These are phyloP conservation scores for Suillus brevipes DNA, from an alignment of 768 basidiomycete species.

Conservation along the genomic window DNA sequence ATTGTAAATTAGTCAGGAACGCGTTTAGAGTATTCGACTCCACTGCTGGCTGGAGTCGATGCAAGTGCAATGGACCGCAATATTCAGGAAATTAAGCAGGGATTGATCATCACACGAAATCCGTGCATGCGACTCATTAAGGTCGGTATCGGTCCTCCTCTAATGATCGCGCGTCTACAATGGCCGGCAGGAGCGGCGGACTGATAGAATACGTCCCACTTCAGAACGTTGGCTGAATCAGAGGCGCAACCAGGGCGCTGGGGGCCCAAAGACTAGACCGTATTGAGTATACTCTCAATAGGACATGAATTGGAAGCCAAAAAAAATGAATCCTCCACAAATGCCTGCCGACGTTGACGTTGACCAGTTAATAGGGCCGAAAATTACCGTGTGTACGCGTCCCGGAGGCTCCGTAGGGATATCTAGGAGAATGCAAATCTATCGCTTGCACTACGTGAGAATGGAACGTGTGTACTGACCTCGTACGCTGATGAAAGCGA, in stretches of 20 bases:
- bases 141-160: not conserved
- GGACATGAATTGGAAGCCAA: too few relatives aligned
- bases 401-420: constrained; percentile 31
- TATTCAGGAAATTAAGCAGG: not conserved
- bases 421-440: constrained; percentile 22
- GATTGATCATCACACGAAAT: not conserved
- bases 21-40: too few relatives aligned
- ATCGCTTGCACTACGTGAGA: not conserved
- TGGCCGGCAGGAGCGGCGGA: too few relatives aligned
- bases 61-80: not conserved
- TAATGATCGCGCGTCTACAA: too few relatives aligned
- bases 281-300: too few relatives aligned
- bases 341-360: not conserved
- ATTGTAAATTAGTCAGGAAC: too few relatives aligned
- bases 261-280: too few relatives aligned
- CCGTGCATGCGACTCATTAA: not conserved
- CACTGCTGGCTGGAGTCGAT: not conserved
- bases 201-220: too few relatives aligned
- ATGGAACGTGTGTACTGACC: constrained; percentile 39
- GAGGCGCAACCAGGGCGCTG: too few relatives aligned
- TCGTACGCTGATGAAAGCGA: constrained; percentile 64
- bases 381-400: constrained; percentile 24
- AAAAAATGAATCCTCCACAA: not conserved
- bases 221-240: too few relatives aligned
- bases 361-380: not conserved